Base-by-base conservation (phyloP, 1,284 basidiomycete genomes). In the Ustilago lituana region DNA sequence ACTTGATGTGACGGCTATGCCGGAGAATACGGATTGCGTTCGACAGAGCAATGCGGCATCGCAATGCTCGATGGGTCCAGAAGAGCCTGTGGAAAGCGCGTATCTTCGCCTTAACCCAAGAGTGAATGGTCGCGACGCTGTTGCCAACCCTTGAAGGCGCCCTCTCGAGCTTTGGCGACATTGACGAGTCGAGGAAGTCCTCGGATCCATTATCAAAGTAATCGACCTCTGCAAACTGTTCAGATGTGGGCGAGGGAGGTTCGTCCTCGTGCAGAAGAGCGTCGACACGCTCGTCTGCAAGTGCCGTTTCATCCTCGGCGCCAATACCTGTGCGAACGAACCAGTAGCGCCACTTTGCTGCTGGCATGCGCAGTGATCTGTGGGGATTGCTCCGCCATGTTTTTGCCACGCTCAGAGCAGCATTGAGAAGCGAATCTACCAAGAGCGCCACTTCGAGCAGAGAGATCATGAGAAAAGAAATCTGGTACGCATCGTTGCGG, bases 1-100 rank as follows among this genome's bases (percentile, higher is more conserved):
- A 85, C 22, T 79, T 78, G 14, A 83, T 72, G 67, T 85, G 84
- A 19, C 81, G 82, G 7, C 83, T 84, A 46, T 82, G 82, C 44
- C 81, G 82, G n/a, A 83, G 27, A 5, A 31, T 35, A 2, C 47
- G 50, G 10, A 76, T 29, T 9, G 19, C 10, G 6, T 48, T 26
- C 9, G 77, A 74, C 5, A 75, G 20, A 5, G 46, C 41, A 1
- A 79, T 33, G 3, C 77, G 72, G 17, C 38, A 29, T 15, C 38
- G 43, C 43, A 68, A 38, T 4, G 61, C 61, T n/a, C 29, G 29
- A 1, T n/a, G 49, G 6, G 39, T 37, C 23, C 49, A 47, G 7
- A 48, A 48, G 10, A 57, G 11, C 4, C 31, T 46, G 32, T 40
- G 45, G n/a, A 59, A 8, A 8, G 44, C 38, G 19, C 47, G 53